Evolutionary conservation across 108 stramenopile genomes (phyloP).

Genomic region (Pseudonitzschia delicatissima): DNA sequence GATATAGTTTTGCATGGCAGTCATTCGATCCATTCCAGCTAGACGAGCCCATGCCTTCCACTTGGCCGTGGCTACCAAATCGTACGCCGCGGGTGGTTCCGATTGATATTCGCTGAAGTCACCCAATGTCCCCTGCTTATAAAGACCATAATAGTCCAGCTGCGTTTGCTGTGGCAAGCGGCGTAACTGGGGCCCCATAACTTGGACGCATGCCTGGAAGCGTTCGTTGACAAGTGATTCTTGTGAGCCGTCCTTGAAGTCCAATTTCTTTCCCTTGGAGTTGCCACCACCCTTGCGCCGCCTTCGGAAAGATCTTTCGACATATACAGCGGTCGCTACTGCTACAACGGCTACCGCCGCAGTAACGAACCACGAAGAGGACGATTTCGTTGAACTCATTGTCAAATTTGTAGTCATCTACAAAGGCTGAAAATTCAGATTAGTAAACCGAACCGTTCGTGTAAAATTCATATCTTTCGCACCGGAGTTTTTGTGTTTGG

Average conservation of each 20-base stretch:
- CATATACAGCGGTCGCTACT: background rate
- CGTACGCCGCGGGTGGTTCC: slow-evolving; percentile 31
- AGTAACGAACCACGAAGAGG: background rate
- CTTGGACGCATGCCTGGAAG: slow-evolving; percentile 24
- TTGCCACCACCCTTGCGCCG: background rate
- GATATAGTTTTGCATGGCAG: slow-evolving; percentile 65
- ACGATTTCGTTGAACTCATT: background rate
- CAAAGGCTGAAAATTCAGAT: no score
- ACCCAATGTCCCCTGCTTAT: slow-evolving; percentile 86
- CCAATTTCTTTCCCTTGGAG: background rate
- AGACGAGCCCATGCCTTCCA: slow-evolving; percentile 67
- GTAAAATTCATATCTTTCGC: no score
- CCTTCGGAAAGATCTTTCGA: background rate
- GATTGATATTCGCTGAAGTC: slow-evolving; percentile 38
- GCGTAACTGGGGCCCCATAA: slow-evolving; percentile 16
- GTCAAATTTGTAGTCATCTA: no score
- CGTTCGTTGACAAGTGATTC: slow-evolving; percentile 25
- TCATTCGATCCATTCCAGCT: slow-evolving; percentile 36
- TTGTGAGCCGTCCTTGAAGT: background rate
- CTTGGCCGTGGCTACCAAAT: slow-evolving; percentile 68
- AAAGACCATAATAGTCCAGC: slow-evolving; percentile 82
- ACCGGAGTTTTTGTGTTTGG: no score
- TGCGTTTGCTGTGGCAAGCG: slow-evolving; percentile 45
- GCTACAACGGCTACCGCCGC: background rate
- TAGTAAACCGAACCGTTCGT: no score